Evolutionary conservation across 441 rosid species (phyloP), one percentile per base, ranked within the genome.

Genomic region (Bruguiera hainesii): DNA sequence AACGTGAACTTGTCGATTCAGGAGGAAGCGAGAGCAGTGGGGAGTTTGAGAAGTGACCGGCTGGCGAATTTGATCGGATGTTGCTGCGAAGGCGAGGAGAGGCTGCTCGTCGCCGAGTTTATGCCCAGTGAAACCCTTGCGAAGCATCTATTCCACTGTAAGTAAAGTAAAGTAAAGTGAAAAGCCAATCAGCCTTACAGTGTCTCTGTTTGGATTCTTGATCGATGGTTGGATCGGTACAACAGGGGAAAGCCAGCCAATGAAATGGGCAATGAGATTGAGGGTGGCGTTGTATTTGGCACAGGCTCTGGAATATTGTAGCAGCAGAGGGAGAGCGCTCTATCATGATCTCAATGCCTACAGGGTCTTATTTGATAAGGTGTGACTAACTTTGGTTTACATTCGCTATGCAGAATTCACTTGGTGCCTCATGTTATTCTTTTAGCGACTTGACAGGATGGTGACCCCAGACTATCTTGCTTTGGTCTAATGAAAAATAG

Each of bases 401-500:
- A 0, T 52, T 25, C 67, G 29, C 11, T 56, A 4, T 21, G 28
- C 26, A 55, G 50, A 29, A 57, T 49, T 3, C 56, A 18, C 61
- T 75, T 56, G 35, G 23, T 67, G 53, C 61, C 64, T 75, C 50
- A 71, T 71, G 23, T 7, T 31, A 2, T 62, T 52, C 61, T 59
- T 49, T 74, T 66, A 19, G 63, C 72, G 26, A 33, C 68, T 77
- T 77, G 58, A 63, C 81, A 95, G 99, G 93, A 87, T 73, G 98
- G 93, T 51, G 85, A 90, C 79, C 98, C 99, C 0, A 84, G 97
- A 83, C 76, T 95, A 25, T 95, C 99, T 73, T 91, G 97, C 83
- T 95, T 90, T 75, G 99, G 99, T 56, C 91, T 95, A 13, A 90
- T 92, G 98, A 95, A 92, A 82, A 95, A 95, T 76, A 92, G 99